phyloP scores from a whole-genome alignment of 1,284 basidiomycete genomes.

The Grifola frondosa region DNA sequence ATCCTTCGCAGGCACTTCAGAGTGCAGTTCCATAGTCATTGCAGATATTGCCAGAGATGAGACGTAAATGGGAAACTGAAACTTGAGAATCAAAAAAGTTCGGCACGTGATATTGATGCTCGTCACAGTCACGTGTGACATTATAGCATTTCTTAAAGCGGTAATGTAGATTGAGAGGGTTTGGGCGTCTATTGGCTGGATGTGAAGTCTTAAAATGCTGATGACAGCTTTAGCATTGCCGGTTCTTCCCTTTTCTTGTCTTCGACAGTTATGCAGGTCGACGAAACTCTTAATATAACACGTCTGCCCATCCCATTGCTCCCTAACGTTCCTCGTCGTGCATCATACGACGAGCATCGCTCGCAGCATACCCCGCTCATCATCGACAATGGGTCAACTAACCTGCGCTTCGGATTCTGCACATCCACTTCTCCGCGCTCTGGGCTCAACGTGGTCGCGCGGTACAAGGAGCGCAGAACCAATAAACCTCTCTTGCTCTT shows the following conservation, averaged over 20 bases:
- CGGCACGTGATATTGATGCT: no score
- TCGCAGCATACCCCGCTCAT: conserved; percentile 64
- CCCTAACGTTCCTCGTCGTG: conserved; percentile 24
- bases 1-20: not conserved
- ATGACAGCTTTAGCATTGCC: no score
- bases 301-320: conserved; percentile 25
- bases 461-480: conserved; percentile 85
- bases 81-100: no score
- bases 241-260: no score
- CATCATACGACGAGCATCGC: conserved; percentile 37
- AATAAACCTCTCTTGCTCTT: conserved; percentile 82
- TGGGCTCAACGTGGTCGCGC: conserved; percentile 74
- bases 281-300: conserved; percentile 25
- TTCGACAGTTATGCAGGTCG: conserved; percentile 20
- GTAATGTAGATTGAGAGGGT: no score
- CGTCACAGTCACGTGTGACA: no score
- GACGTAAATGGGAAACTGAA: no score
- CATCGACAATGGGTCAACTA: conserved; percentile 92
- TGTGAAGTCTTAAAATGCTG: no score
- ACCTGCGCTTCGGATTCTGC: conserved; percentile 87
- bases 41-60: no score
- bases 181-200: no score
- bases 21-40: conserved; percentile 10
- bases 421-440: conserved; percentile 51
- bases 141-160: no score